phyloP scores from a whole-genome alignment of 345 rosid genomes.

The Eucalyptus curtisii region DNA sequence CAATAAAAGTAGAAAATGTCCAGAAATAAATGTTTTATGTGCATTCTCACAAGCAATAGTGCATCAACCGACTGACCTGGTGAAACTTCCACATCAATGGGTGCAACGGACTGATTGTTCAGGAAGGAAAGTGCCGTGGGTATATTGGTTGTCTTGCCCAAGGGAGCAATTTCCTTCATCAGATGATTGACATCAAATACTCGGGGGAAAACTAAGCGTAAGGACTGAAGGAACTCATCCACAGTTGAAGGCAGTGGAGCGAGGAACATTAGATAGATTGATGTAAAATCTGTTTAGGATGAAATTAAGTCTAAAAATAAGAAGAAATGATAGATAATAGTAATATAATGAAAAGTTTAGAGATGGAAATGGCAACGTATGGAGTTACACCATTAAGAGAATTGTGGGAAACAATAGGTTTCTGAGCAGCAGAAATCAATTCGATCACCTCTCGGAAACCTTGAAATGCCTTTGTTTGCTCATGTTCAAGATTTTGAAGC shows the following conservation, averaged over 20 bases:
- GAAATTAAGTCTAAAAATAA: not conserved
- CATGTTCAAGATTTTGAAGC: constrained; percentile 47
- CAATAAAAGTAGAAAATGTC: not conserved
- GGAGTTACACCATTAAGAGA: constrained; percentile 65
- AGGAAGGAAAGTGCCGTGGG: constrained; percentile 40
- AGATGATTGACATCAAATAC: constrained; percentile 63
- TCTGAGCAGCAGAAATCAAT: constrained; percentile 78
- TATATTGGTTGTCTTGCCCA: constrained; percentile 28
- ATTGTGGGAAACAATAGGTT: constrained; percentile 69
- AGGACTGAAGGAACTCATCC: constrained; percentile 47
- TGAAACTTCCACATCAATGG: constrained; percentile 55
- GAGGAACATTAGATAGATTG: constrained; percentile 63
- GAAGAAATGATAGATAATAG: not conserved
- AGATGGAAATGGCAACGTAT: not conserved
- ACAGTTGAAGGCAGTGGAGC: constrained; percentile 61
- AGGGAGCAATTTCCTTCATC: constrained; percentile 47
- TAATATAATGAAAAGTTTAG: not conserved
- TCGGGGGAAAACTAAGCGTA: constrained; percentile 39
- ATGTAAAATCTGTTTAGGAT: constrained; percentile 55
- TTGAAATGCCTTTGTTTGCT: constrained; percentile 51
- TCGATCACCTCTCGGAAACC: constrained; percentile 94
- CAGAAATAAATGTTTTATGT: not conserved
- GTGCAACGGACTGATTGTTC: constrained; percentile 41
- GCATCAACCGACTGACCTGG: constrained; percentile 34
- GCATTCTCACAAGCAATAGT: not conserved